A percentile compares a stretch with the other conserved stretches of the same genome.
Conservation (phyloP, 192 early-diverging fungal genomes). For the Physocladia obscura region DNA sequence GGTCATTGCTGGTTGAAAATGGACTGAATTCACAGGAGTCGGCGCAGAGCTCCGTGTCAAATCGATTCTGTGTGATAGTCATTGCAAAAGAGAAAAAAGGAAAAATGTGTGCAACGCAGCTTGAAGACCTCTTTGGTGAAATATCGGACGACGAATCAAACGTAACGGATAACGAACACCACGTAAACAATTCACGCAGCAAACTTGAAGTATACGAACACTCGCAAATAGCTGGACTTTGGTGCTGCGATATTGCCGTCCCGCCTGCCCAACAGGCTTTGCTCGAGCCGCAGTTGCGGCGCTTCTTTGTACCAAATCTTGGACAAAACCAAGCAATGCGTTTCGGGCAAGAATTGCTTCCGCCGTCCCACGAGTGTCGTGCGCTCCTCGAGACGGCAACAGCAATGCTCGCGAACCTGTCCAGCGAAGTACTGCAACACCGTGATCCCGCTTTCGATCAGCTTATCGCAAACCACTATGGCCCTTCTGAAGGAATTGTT, state of each 20-base stretch:
- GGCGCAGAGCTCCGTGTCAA: conserved; percentile 55
- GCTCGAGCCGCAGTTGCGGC: not conserved
- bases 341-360: conserved; percentile 10
- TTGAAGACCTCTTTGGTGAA: conserved; percentile 21
- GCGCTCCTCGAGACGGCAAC: not conserved
- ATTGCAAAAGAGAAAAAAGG: not conserved
- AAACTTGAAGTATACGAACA: not conserved
- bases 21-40: conserved; percentile 59
- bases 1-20: not conserved
- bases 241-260: not conserved
- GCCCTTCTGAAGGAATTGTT: conserved; percentile 49
- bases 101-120: not conserved
- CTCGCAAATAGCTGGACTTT: conserved; percentile 4
- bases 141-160: not conserved
- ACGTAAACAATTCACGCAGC: not conserved
- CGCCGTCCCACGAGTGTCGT: not conserved
- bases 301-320: not conserved
- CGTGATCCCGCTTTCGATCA: conserved; percentile 42
- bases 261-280: not conserved
- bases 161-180: not conserved
- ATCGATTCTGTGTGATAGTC: conserved; percentile 18
- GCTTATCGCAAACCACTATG: conserved; percentile 54
- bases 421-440: not conserved
- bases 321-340: conserved; percentile 30
- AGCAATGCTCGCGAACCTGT: not conserved